A percentile compares a stretch with the other conserved stretches of the same genome.
Conservation (phyloP, 1,284 basidiomycete species). For the Chalciporus sp. region DNA sequence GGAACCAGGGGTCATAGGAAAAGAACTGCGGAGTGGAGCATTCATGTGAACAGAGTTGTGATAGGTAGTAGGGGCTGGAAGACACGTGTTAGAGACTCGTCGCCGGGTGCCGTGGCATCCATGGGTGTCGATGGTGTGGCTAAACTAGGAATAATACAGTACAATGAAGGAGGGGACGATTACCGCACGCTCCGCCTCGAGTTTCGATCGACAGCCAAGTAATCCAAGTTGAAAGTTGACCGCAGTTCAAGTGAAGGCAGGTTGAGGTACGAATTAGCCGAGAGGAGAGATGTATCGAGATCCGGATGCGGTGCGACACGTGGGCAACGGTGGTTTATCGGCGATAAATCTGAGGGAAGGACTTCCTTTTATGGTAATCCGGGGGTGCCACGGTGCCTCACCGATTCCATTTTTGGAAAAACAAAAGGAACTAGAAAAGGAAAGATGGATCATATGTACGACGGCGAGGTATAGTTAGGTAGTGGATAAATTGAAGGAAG, state of each 20-base stretch:
- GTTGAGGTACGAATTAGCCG: not conserved
- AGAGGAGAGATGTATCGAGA: constrained; percentile 19
- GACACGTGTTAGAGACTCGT: constrained; percentile 24
- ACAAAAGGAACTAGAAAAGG: constrained; percentile 21
- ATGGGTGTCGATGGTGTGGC: constrained; percentile 11
- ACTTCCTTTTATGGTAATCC: constrained; percentile 32
- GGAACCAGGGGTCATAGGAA: not conserved
- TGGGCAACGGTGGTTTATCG: constrained; percentile 25
- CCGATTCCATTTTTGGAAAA: constrained; percentile 11
- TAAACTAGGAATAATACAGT: not conserved
- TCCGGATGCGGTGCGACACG: constrained; percentile 29
- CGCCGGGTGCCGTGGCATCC: constrained; percentile 25
- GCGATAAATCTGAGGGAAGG: constrained; percentile 34
- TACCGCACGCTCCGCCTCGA: not conserved
- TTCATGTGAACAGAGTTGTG: constrained; percentile 27
- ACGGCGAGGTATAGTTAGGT: not conserved
- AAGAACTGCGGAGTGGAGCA: constrained; percentile 15
- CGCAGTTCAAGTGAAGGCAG: not conserved
- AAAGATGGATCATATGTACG: constrained; percentile 23
- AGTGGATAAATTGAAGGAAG: not conserved
- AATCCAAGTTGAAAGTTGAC: not conserved
- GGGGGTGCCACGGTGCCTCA: constrained; percentile 30
- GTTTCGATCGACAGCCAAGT: not conserved
- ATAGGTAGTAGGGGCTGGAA: constrained; percentile 18
- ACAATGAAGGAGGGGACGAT: constrained; percentile 3